Evolutionary conservation across 768 basidiomycete genomes (phyloP).

Genomic region (Clathrus columnatus): DNA sequence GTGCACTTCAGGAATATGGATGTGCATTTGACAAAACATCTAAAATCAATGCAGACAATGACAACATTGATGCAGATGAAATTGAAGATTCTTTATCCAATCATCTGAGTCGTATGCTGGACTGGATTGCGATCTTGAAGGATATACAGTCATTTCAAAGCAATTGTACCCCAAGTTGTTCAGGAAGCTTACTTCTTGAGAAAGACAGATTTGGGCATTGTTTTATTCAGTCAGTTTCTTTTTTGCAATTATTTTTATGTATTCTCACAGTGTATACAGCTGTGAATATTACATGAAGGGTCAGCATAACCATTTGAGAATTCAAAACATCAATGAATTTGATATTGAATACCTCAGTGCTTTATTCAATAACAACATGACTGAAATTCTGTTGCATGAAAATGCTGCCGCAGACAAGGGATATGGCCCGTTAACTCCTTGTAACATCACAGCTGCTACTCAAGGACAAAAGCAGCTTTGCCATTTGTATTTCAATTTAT

Average conservation of each 20-base stretch:
- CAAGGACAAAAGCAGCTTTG: slow-evolving; percentile 16
- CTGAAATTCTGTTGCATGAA: slow-evolving; percentile 1
- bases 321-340: slow-evolving; percentile 18
- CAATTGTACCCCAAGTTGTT: background rate
- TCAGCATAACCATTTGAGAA: slow-evolving; percentile 15
- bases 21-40: slow-evolving; percentile 11
- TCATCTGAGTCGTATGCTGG: no score
- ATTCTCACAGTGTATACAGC: background rate
- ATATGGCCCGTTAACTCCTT: slow-evolving; percentile 19
- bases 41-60: background rate
- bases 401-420: slow-evolving; percentile 5
- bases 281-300: slow-evolving; percentile 2
- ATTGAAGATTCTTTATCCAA: background rate
- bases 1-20: slow-evolving; percentile 15
- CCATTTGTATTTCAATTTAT: slow-evolving; percentile 10
- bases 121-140: background rate
- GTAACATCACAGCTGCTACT: slow-evolving; percentile 13
- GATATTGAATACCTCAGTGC: slow-evolving; percentile 18
- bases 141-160: background rate
- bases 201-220: background rate
- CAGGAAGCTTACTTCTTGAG: slow-evolving; percentile 7
- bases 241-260: background rate
- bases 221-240: slow-evolving; percentile 9
- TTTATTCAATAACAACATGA: slow-evolving; percentile 10
- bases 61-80: background rate